Evolutionary conservation across 139 green algal species (phyloP), one percentile per base, ranked within the genome.

Genomic region (Nannochloris sp.): DNA sequence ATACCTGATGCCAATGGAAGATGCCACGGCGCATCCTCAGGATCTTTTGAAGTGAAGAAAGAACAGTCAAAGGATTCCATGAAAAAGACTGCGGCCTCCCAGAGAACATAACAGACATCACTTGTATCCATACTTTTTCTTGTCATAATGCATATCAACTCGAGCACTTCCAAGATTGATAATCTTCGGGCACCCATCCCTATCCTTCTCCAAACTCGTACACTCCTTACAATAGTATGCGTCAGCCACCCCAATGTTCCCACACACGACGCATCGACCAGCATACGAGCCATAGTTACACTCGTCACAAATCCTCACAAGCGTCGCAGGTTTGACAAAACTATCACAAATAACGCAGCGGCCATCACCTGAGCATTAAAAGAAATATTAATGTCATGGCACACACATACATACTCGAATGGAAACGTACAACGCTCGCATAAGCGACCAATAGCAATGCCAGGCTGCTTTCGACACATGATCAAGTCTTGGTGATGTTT

Each of bases 211-310:
- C 59, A 89, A 83, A 48, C 93, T 71, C 18, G 88, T 95, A 82
- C 94, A 99, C 75, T 98, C 94, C 78, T 97, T 97, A 87, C 94
- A 99, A 73, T 99, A 99, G 80, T 97, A 98, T 2, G 94, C 94
- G 68, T 99, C 94, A 18, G 87, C 90, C 1, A 99, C 87, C 31
- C 94, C 94, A 15, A 86, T 76, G 31, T 88, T 90, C 44, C 91
- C 90, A 66, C 90, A 98, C 44, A 99, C 95, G 19, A 97, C 89
- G 69, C 93, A 99, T n/a, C 91, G 79, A 16, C 93, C 93, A 63
- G 90, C 83, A 53, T 94, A 94, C 9, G 75, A 87, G 12, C 93
- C 93, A 60, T 98, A 99, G 79, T 98, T 98, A 80, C 93, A 99
- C 75, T 99, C 94, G 57, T 99, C 94, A 64, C 94, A 99, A 0